Percentiles rank a stretch among this genome's conserved stretches.
These are phyloP conservation scores for Dryadomyces quercus-mongolicae DNA, from an alignment of 2,329 filamentous ascomycete species.

Conservation along the genomic window DNA sequence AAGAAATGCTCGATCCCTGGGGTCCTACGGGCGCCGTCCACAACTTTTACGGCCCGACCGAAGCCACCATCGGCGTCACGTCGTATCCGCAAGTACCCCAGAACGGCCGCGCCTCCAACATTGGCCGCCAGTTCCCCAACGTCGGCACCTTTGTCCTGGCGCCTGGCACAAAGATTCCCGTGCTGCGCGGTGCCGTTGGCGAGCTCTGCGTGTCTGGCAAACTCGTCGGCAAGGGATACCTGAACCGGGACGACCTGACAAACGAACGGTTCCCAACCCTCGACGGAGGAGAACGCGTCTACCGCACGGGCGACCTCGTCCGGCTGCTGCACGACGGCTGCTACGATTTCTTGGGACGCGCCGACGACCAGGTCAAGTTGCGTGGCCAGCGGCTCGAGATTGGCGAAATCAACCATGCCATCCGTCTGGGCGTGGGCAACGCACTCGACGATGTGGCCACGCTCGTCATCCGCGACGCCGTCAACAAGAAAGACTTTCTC, in stretches of 20 bases:
- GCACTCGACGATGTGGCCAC: slow-evolving; percentile 60
- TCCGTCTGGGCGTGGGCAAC: slow-evolving; percentile 51
- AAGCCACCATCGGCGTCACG: slow-evolving; percentile 85
- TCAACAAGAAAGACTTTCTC: slow-evolving; percentile 67
- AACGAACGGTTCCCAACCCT: slow-evolving; percentile 57
- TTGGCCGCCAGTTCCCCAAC: slow-evolving; percentile 76
- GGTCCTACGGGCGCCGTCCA: slow-evolving; percentile 70
- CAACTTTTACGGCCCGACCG: slow-evolving; percentile 87
- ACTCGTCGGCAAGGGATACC: slow-evolving; percentile 80
- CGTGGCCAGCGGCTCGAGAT: slow-evolving; percentile 82
- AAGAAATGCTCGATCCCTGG: slow-evolving; percentile 82
- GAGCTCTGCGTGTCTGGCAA: slow-evolving; percentile 82
- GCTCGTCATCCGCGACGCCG: slow-evolving; percentile 58
- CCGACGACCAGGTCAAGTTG: slow-evolving; percentile 86
- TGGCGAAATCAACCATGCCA: slow-evolving; percentile 79
- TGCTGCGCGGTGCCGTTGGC: slow-evolving; percentile 67
- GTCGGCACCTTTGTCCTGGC: slow-evolving; percentile 72
- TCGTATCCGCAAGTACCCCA: slow-evolving; percentile 72
- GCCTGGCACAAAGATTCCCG: slow-evolving; percentile 56
- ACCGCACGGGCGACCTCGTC: slow-evolving; percentile 82
- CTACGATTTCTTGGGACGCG: slow-evolving; percentile 78
- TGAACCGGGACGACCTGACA: slow-evolving; percentile 70
- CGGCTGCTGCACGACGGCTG: slow-evolving; percentile 67
- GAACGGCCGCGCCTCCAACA: slow-evolving; percentile 76
- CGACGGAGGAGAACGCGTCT: slow-evolving; percentile 50